These are phyloP conservation scores for Pseudopithomyces maydicus DNA, from an alignment of 2,329 filamentous ascomycete species.

Conservation along the genomic window DNA sequence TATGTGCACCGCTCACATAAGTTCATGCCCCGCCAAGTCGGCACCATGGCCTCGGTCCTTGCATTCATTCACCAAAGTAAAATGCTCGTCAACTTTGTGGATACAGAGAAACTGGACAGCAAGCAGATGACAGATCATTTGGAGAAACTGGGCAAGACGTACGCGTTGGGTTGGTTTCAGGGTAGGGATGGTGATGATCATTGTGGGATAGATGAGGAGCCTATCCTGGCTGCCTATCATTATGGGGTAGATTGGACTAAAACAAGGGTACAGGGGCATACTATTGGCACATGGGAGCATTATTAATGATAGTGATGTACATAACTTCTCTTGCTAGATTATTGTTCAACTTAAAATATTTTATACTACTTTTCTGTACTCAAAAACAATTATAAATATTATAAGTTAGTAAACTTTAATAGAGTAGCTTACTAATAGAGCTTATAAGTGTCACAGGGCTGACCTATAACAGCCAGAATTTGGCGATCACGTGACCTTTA, in stretches of 20 bases:
- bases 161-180: slow-evolving; percentile 77
- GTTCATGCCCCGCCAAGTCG: slow-evolving; percentile 78
- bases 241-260: slow-evolving; percentile 58
- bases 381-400: too few species aligned
- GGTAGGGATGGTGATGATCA: slow-evolving; percentile 75
- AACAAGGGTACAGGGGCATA: slow-evolving; percentile 33
- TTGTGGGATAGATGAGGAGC: slow-evolving; percentile 79
- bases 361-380: too few species aligned
- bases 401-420: too few species aligned
- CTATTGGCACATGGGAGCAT: slow-evolving; percentile 39
- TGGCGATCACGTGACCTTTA: too few species aligned
- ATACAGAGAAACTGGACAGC: slow-evolving; percentile 67
- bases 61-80: slow-evolving; percentile 81
- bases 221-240: slow-evolving; percentile 68
- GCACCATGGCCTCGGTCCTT: slow-evolving; percentile 75
- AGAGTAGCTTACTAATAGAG: too few species aligned
- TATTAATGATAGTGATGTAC: slow-evolving; percentile 17
- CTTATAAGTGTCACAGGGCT: too few species aligned
- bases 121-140: slow-evolving; percentile 66
- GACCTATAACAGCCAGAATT: too few species aligned
- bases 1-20: slow-evolving; percentile 68
- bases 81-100: slow-evolving; percentile 78
- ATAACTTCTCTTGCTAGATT: too few species aligned
- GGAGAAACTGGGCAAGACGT: slow-evolving; percentile 66
- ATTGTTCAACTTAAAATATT: too few species aligned